Base-by-base conservation (phyloP, 441 rosid genomes). In the Populus hybrid region DNA sequence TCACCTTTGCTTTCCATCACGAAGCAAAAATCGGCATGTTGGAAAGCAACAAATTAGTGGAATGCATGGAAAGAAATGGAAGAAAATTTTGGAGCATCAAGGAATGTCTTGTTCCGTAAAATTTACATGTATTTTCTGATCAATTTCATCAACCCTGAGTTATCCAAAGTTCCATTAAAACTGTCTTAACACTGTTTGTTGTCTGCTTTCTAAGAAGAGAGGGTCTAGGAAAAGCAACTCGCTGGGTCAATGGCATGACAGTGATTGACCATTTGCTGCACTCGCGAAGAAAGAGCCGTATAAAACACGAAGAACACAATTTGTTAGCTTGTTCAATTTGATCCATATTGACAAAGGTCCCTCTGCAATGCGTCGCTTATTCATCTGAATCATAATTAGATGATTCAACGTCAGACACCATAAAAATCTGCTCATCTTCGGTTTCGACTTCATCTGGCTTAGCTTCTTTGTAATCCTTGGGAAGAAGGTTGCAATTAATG, bases 401-500 rank as follows among this genome's bases (percentile, higher is more conserved):
- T 72, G 80, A 67, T 81, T 84, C 89, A 20, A 72, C 66, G 34
- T 85, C 88, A 1, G 87, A 76, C 18, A 87, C 82, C 90, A 87
- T 86, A 64, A 83, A 73, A 7, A 89, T 86, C 80, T 77, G 86
- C 72, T 87, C 80, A 54, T 72, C 82, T 46, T 70, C 83, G 14
- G 72, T 26, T 70, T 68, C 78, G 61, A 78, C 86, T 36, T 85
- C 84, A 79, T 81, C 84, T 14, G 57, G 86, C 83, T 87, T 86
- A 46, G 81, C 72, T 64, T 73, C 77, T 73, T 65, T 85, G 84
- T 84, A 81, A 77, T 84, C 88, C 83, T 84, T 83, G 26, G 89
- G 87, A 81, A 93, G 87, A 68, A 64, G 82, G 77, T 91, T 93
- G 79, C 99, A 95, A 84, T 93, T 84, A 74, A 95, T 93, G 64